phyloP scores from a whole-genome alignment of 1,284 basidiomycete genomes.

The Moesziomyces sp. region DNA sequence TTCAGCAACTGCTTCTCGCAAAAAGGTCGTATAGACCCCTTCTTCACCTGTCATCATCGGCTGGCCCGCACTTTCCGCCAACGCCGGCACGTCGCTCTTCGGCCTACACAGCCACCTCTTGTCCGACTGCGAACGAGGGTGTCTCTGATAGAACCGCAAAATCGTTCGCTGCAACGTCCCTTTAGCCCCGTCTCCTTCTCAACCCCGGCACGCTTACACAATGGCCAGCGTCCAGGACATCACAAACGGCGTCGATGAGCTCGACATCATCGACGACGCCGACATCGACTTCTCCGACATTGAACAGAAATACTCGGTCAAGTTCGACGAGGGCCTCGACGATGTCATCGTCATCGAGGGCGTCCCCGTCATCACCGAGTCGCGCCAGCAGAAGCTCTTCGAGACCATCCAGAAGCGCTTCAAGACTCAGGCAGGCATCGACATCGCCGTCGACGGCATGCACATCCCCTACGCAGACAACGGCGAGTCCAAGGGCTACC shows the following conservation, averaged over 20 bases:
- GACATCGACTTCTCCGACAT: constrained; percentile 94
- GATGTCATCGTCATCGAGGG: constrained; percentile 69
- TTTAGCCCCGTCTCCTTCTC: neutral
- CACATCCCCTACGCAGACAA: constrained; percentile 68
- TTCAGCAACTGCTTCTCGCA: constrained; percentile 1
- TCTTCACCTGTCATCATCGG: constrained; percentile 6
- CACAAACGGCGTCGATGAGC: constrained; percentile 55
- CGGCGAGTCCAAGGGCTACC: constrained; percentile 72
- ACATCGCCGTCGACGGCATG: constrained; percentile 64
- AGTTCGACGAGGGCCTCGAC: constrained; percentile 68
- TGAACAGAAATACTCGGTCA: constrained; percentile 79
- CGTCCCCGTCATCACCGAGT: constrained; percentile 67
- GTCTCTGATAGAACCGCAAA: constrained; percentile 1
- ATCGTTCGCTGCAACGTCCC: neutral
- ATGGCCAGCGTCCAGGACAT: constrained; percentile 49
- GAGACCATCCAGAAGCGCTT: constrained; percentile 69
- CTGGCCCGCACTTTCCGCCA: constrained; percentile 18
- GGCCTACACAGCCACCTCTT: constrained; percentile 3
- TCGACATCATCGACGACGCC: constrained; percentile 69
- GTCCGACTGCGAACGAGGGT: constrained; percentile 15
- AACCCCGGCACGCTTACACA: constrained; percentile 9
- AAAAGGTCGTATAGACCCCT: constrained; percentile 46
- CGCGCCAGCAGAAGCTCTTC: constrained; percentile 68
- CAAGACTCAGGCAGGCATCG: constrained; percentile 66
- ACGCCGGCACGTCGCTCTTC: constrained; percentile 12